These are phyloP conservation scores for Rhodosporidiobolus odoratus DNA, from an alignment of 768 basidiomycete genomes.

Conservation along the genomic window DNA sequence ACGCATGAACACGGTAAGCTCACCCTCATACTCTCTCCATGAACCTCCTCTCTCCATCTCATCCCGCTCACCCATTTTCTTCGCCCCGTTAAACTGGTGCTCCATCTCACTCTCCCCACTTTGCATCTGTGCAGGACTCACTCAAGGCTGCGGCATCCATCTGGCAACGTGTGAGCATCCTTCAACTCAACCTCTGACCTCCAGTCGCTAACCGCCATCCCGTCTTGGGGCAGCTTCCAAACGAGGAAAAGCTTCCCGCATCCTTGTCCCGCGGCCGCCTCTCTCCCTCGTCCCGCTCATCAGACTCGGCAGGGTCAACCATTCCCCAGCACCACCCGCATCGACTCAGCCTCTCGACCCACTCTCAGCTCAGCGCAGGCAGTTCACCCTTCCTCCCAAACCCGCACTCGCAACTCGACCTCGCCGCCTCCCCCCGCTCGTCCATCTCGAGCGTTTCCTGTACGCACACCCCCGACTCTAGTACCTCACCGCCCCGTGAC, in stretches of 20 bases:
- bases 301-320: not conserved
- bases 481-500: slow-evolving; percentile 8
- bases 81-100: not conserved
- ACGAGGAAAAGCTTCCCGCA: slow-evolving; percentile 11
- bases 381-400: too few species aligned
- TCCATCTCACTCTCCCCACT: not conserved
- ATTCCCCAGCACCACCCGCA: not conserved
- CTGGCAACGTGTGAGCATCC: slow-evolving; percentile 14
- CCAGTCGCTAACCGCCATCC: not conserved
- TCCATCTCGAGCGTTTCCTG: slow-evolving; percentile 10
- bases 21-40: not conserved
- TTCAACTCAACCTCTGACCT: not conserved
- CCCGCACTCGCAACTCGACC: not conserved
- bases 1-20: not conserved
- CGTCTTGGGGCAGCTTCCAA: slow-evolving; percentile 13
- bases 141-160: slow-evolving; percentile 9
- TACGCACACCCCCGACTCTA: slow-evolving; percentile 10
- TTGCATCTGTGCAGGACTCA: not conserved
- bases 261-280: not conserved
- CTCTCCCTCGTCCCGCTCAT: slow-evolving; percentile 4
- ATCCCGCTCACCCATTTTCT: not conserved
- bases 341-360: not conserved
- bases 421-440: slow-evolving; percentile 13
- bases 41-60: not conserved
- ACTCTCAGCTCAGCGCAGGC: not conserved